A percentile compares a stretch with the other conserved stretches of the same genome.
These are phyloP conservation scores for Epichloe scottii DNA, from an alignment of 2,329 filamentous ascomycete genomes.

Conservation along the genomic window DNA sequence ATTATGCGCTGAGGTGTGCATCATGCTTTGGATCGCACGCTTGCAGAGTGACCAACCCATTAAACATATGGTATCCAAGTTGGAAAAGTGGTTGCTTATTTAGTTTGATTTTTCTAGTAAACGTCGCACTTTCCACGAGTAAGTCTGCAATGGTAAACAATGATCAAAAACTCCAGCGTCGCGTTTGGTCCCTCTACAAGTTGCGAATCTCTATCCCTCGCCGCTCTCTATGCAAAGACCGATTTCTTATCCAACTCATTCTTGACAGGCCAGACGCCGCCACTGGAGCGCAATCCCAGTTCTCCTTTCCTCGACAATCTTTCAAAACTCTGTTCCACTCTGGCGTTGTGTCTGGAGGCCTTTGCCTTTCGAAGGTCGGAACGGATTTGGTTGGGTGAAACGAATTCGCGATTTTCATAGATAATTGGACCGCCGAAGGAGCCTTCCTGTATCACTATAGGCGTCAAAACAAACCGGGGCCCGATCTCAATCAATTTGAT, in stretches of 20 bases:
- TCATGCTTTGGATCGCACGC: too few species aligned
- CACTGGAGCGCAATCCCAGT: slow-evolving; percentile 59
- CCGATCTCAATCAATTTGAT: slow-evolving; percentile 85
- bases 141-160: neutral
- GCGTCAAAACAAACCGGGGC: slow-evolving; percentile 82
- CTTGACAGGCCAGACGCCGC: slow-evolving; percentile 47
- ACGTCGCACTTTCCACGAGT: neutral
- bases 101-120: neutral
- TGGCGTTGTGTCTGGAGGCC: slow-evolving; percentile 63
- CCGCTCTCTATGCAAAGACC: slow-evolving; percentile 51
- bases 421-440: slow-evolving; percentile 94
- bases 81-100: too few species aligned
- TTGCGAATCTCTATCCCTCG: neutral
- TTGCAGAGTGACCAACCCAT: too few species aligned
- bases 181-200: neutral
- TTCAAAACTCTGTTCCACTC: slow-evolving; percentile 63
- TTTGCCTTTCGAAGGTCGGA: slow-evolving; percentile 66
- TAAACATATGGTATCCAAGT: too few species aligned
- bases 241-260: slow-evolving; percentile 65
- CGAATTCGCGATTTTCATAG: slow-evolving; percentile 96
- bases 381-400: slow-evolving; percentile 88
- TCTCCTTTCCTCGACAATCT: slow-evolving; percentile 61
- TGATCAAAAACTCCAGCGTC: slow-evolving; percentile 1
- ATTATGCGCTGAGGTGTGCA: too few species aligned
- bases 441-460: slow-evolving; percentile 89